These are phyloP conservation scores for Cercospora zeae-maydis DNA, from an alignment of 2,329 filamentous ascomycete species.

Conservation along the genomic window DNA sequence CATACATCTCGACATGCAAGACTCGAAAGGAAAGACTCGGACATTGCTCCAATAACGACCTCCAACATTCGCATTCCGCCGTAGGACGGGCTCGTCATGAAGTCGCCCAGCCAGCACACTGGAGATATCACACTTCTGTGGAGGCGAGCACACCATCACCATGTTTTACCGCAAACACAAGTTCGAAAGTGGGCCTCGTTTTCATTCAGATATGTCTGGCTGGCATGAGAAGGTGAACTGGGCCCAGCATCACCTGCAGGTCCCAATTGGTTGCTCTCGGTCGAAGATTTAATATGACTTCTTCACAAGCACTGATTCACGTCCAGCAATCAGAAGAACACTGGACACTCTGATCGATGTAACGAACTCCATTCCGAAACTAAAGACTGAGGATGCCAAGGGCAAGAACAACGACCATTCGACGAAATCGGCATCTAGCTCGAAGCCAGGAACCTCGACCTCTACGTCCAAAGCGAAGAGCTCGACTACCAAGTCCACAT, in stretches of 20 bases:
- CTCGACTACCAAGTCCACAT: not conserved
- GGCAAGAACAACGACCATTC: not conserved
- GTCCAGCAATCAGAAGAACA: not conserved
- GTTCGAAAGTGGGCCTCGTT: not conserved
- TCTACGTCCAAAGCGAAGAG: not conserved
- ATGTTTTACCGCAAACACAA: not conserved
- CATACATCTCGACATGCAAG: not conserved
- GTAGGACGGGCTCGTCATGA: not conserved
- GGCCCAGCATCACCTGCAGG: not conserved
- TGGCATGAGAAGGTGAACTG: not conserved
- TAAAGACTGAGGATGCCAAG: not conserved
- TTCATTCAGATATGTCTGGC: not conserved
- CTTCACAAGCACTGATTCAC: not conserved
- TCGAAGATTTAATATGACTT: not conserved
- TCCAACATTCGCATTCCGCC: not conserved
- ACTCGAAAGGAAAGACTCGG: not conserved
- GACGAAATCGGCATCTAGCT: not conserved
- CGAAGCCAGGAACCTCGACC: not conserved
- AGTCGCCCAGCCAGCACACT: no score
- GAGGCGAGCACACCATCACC: not conserved
- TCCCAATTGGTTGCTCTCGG: not conserved
- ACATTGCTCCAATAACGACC: not conserved
- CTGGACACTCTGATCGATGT: not conserved
- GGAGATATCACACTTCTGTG: no score
- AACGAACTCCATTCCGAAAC: not conserved